These are phyloP conservation scores for maize (Zea mays) DNA, from an alignment of 176 grass and related monocot species.

Conservation along the genomic window Zm-B73-REFERENCE-NAM-5.0 NC_050102.1:170980001-170980500, in stretches of 20 bases:
- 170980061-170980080: neutral
- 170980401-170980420: neutral
- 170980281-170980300: neutral
- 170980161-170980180: neutral
- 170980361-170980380: conserved; percentile 3
- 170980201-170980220: neutral
- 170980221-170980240: neutral
- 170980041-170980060: neutral
- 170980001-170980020: neutral
- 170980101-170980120: neutral
- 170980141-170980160: neutral
- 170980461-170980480: conserved; percentile 80
- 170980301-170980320: neutral
- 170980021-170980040: neutral
- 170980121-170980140: neutral
- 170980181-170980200: neutral
- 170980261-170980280: conserved; percentile 18
- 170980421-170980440: conserved; percentile 51
- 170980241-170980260: conserved; percentile 5
- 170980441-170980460: conserved; percentile 38
- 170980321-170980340: neutral
- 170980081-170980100: neutral
- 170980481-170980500: conserved; percentile 81
- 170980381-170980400: neutral
- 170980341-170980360: conserved; percentile 6